Evolutionary conservation across 2,329 filamentous ascomycete species (phyloP).

Genomic region (Ophiosphaerella herpotricha): DNA sequence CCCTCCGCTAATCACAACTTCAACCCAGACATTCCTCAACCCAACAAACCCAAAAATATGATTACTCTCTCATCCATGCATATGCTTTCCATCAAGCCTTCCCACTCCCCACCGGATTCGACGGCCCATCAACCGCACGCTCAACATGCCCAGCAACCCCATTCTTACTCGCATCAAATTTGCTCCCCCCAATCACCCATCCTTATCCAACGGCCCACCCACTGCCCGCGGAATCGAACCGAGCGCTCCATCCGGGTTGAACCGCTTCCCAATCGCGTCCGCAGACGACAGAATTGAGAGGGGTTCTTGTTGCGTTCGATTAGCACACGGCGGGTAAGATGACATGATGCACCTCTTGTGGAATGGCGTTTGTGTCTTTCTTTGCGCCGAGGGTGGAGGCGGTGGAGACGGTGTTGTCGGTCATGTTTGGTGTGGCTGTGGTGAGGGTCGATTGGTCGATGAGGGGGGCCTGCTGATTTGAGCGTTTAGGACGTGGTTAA

Average conservation of each 20-base stretch:
- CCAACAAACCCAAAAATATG: no score
- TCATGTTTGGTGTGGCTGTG: constrained; percentile 17
- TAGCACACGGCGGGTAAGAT: background rate
- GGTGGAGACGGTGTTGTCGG: constrained; percentile 23
- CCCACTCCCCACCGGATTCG: constrained; percentile 40
- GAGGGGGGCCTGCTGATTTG: constrained; percentile 28
- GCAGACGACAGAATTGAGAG: constrained; percentile 53
- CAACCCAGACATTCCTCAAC: no score
- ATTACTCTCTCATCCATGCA: background rate
- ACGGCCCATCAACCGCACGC: constrained; percentile 49
- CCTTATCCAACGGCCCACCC: constrained; percentile 51
- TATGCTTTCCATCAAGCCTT: constrained; percentile 7
- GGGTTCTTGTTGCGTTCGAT: constrained; percentile 20
- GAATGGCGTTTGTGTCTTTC: constrained; percentile 38
- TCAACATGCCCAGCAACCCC: constrained; percentile 61
- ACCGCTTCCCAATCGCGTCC: constrained; percentile 60
- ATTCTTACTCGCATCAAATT: constrained; percentile 59
- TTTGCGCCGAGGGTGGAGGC: constrained; percentile 36
- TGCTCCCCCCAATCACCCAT: constrained; percentile 60
- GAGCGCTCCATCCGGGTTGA: constrained; percentile 56
- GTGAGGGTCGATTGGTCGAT: constrained; percentile 17
- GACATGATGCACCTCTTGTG: constrained; percentile 19
- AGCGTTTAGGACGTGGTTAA: constrained; percentile 17
- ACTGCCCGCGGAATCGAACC: constrained; percentile 57
- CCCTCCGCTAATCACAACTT: background rate